Evolutionary conservation across 306 rosid genomes (phyloP), one percentile per base, ranked within the genome.

Genomic region (Sphenostylis stenocarpa): DNA sequence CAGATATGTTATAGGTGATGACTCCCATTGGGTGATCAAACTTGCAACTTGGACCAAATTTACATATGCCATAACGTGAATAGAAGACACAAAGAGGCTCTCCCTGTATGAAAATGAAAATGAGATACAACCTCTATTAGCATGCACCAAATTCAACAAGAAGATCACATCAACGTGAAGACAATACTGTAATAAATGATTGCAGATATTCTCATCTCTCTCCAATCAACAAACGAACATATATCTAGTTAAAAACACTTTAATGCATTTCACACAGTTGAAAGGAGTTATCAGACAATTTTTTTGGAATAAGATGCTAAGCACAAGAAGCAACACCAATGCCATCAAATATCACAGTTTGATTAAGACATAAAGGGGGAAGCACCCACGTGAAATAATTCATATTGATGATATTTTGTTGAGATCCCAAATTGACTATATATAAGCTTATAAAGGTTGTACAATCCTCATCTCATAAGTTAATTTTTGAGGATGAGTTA

Each of bases 11-110:
- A 76, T 90, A 91, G 19, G 97, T 55, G 81, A 92, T 90, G 85
- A 92, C 87, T 83, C 91, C 95, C 96, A 92, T 92, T 49, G 98
- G 98, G 61, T 95, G 98, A 77, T 92, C 96, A 82, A 95, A 95
- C 91, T 95, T 95, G 92, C 98, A 95, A 82, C 97, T 92, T 28
- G 98, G 98, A 31, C 98, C 98, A 45, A 95, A 95, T 88, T 95
- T 95, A 87, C 98, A 95, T 80, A 92, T 95, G 64, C 97, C 98
- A 78, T 95, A 95, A 65, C 97, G 98, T 23, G 96, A 92, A 79
- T 95, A 95, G 84, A 92, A 90, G 81, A 90, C 93, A 88, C 98
- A 95, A 78, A 92, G 67, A 72, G 97, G 97, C 72, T 95, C 93
- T 79, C 91, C 98, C 98, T 92, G 93, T 61, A 79, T 33, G 77